phyloP scores from a whole-genome alignment of 73 alveolate species.

The Tetrahymena borealis region DNA sequence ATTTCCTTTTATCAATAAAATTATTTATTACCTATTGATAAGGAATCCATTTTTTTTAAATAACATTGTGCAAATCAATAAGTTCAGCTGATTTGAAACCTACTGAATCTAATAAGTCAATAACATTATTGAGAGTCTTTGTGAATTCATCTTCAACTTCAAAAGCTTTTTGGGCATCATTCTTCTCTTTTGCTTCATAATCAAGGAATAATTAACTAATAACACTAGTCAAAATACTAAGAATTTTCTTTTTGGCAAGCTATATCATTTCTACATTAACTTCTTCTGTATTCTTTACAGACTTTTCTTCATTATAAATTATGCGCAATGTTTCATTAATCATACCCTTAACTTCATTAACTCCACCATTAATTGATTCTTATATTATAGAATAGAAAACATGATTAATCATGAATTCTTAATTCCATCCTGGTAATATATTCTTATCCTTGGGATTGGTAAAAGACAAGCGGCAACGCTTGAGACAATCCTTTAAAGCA shows the following conservation, averaged over 20 bases:
- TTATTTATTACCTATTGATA: neutral
- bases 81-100: neutral
- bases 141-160: neutral
- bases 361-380: neutral
- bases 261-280: neutral
- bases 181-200: neutral
- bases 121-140: neutral
- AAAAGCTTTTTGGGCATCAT: neutral
- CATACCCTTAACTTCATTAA: neutral
- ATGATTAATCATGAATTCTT: neutral
- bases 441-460: neutral
- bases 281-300: neutral
- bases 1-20: too few species aligned
- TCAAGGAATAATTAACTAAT: neutral
- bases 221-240: neutral
- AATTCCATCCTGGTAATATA: neutral
- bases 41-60: neutral
- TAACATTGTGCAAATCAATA: neutral
- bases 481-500: neutral
- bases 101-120: neutral
- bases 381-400: neutral
- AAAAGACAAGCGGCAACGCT: neutral
- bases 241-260: neutral
- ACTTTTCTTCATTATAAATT: neutral
- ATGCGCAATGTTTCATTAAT: neutral